Base-by-base conservation (phyloP, 2,329 filamentous ascomycete genomes). In the Pseudogymnoascus sp. region DNA sequence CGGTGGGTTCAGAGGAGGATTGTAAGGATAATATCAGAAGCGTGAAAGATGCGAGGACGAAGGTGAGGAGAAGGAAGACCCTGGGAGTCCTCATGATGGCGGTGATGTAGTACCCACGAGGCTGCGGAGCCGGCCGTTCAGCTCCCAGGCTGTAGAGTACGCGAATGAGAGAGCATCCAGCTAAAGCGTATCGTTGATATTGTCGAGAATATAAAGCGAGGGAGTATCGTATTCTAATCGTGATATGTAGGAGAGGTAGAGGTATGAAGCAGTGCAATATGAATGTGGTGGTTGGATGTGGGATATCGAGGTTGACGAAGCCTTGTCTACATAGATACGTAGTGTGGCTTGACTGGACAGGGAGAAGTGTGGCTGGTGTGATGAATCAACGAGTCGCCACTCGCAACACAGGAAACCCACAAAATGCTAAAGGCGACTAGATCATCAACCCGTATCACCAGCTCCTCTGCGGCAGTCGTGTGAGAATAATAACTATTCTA, bases 61-160 rank as follows among this genome's bases (percentile, higher is more conserved):
- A 73, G 60, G 68, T 68, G 46, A 65, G 68, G 19, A 68, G 67
- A 62, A 74, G 70, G 59, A 74, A 66, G 28, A 73, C 64, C 66
- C 72, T 69, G 64, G 72, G 72, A 62, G 71, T 68, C 68, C 72
- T 71, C 72, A 74, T 74, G 68, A 66, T 73, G 66, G 60, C 59
- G 41, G 43, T 41, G 31, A 43, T 61, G 35, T 19, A 53, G 50
- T 62, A 56, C 50, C 64, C 65, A 64, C 65, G 66, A 63, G 66
- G 66, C 69, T 63, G 65, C 56, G 56, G 41, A 14, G 41, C 31
- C 65, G 62, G 61, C 63, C 66, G 66, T 63, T 70, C 70, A 71
- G 70, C 71, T 69, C 70, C 63, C 53, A 63, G 67, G 64, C 62
- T 65, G 64, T 59, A 59, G 12, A 22, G 50, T 40, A 60, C 33